Evolutionary conservation across 768 basidiomycete species (phyloP).

Genomic region (Tulasnella sp.): DNA sequence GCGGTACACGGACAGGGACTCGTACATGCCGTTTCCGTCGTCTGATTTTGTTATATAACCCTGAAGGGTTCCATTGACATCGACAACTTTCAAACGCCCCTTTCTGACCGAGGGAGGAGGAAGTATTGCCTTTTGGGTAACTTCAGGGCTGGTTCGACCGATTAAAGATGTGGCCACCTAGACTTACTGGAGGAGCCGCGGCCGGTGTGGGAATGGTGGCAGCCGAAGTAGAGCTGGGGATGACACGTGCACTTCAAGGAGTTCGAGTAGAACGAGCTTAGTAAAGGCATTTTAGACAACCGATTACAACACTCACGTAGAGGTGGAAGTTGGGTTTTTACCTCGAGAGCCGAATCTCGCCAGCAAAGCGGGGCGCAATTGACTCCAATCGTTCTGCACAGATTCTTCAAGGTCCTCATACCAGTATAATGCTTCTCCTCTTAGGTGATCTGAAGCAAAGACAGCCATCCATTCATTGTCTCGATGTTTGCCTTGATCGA

Average conservation of each 20-base stretch:
- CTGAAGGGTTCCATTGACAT: too few relatives aligned
- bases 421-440: conserved; percentile 7
- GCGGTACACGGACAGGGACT: too few relatives aligned
- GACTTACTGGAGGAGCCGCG: neutral
- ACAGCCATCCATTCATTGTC: conserved; percentile 7
- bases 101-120: too few relatives aligned
- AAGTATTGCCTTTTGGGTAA: too few relatives aligned
- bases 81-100: too few relatives aligned
- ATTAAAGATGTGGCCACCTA: too few relatives aligned
- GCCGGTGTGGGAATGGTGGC: neutral
- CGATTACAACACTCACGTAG: neutral
- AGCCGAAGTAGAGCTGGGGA: neutral
- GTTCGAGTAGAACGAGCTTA: neutral
- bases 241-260: neutral
- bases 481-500: neutral
- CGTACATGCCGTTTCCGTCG: too few relatives aligned
- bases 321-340: neutral
- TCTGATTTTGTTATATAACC: too few relatives aligned
- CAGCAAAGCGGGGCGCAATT: neutral
- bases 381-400: conserved; percentile 4
- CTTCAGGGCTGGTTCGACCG: too few relatives aligned
- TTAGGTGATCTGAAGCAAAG: neutral
- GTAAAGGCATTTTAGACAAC: neutral
- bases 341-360: neutral
- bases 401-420: neutral